Conservation (phyloP, 2,329 filamentous ascomycete genomes). For the Phoma sp. region DNA sequence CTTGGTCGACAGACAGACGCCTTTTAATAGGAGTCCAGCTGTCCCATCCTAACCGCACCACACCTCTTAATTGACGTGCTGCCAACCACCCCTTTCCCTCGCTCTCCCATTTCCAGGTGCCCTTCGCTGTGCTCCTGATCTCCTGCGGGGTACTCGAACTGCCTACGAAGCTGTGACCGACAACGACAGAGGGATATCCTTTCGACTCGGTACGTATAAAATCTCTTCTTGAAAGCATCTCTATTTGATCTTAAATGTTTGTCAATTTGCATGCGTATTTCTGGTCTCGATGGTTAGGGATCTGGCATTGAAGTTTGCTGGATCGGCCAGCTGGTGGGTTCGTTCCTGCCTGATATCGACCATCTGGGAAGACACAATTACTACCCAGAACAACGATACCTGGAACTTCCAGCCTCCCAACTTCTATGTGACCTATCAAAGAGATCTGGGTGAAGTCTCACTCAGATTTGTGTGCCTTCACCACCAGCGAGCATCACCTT, state of each 20-base stretch:
- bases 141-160: slow-evolving; percentile 11
- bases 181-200: neutral
- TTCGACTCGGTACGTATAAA: slow-evolving; percentile 3
- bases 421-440: too few relatives aligned
- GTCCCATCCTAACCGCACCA: slow-evolving; percentile 26
- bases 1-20: slow-evolving; percentile 24
- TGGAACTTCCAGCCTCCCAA: too few relatives aligned
- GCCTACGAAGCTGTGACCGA: neutral
- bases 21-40: slow-evolving; percentile 30
- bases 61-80: slow-evolving; percentile 27
- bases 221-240: neutral
- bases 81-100: slow-evolving; percentile 13
- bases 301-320: neutral
- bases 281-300: neutral
- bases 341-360: too few relatives aligned
- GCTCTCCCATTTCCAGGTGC: slow-evolving; percentile 12
- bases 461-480: too few relatives aligned
- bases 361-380: too few relatives aligned
- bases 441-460: too few relatives aligned
- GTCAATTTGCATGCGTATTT: too few relatives aligned
- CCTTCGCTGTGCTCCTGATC: slow-evolving; percentile 15
- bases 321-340: too few relatives aligned
- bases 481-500: too few relatives aligned
- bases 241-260: neutral
- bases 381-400: too few relatives aligned